These are phyloP conservation scores for Kregervanrija delftensis DNA, from an alignment of 805 yeast genomes.

Conservation along the genomic window DNA sequence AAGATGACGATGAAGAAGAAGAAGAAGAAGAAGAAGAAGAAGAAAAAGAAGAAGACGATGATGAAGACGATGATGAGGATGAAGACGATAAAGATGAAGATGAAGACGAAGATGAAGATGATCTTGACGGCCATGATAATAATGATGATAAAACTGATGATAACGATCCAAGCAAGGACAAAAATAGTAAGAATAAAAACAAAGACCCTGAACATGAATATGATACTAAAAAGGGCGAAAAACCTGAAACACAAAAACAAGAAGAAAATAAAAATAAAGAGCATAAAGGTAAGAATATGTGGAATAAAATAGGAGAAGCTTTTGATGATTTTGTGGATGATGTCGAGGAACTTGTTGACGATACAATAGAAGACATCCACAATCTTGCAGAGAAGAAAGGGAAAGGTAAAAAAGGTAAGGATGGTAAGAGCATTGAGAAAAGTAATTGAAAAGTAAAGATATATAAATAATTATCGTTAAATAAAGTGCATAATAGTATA, in stretches of 20 bases:
- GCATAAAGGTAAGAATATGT: constrained; percentile 4
- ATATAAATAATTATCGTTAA: no score
- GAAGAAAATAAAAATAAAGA: not conserved
- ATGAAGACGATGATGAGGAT: constrained; percentile 5
- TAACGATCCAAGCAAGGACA: constrained; percentile 10
- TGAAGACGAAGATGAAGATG: constrained; percentile 5
- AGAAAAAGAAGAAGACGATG: constrained; percentile 6
- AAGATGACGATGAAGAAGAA: not conserved
- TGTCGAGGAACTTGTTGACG: constrained; percentile 3
- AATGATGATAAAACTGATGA: constrained; percentile 13
- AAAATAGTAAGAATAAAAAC: constrained; percentile 12
- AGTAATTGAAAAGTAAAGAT: no score
- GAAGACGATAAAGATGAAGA: not conserved
- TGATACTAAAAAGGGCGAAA: constrained; percentile 11
- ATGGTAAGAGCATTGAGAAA: no score
- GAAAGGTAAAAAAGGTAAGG: no score
- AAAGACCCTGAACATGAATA: constrained; percentile 7
- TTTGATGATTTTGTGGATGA: constrained; percentile 2
- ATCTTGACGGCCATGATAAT: constrained; percentile 16
- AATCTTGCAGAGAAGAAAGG: no score
- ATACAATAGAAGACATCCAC: not conserved
- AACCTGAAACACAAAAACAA: constrained; percentile 14
- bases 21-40: constrained; percentile 4
- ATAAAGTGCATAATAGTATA: no score
- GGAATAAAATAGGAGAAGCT: not conserved